Evolutionary conservation across 2,329 filamentous ascomycete species (phyloP).

Genomic region (Magnaporthiopsis poae): DNA sequence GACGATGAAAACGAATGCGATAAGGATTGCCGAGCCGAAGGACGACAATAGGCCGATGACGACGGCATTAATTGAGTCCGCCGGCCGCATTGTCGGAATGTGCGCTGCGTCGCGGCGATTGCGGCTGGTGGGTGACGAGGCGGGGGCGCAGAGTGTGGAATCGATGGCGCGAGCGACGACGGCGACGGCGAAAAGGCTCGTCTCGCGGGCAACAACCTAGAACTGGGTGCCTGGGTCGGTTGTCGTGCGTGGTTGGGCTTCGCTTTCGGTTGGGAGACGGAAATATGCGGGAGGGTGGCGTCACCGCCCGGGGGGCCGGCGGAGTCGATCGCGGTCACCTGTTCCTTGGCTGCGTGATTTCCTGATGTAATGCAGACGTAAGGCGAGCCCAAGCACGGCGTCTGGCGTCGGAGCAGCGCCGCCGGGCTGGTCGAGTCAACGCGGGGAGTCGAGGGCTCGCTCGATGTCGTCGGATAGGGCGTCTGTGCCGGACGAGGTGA

Average conservation of each 20-base stretch:
- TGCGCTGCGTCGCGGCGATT: background rate
- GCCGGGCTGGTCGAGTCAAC: background rate
- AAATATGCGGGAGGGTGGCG: slow-evolving; percentile 13
- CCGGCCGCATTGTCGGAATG: slow-evolving; percentile 27
- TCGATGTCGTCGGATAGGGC: background rate
- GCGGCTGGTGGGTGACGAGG: background rate
- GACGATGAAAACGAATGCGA: slow-evolving; percentile 66
- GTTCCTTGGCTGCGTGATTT: background rate
- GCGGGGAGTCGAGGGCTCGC: background rate
- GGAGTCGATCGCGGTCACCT: background rate
- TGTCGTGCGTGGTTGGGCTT: background rate
- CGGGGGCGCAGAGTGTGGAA: background rate
- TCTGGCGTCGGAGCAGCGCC: background rate
- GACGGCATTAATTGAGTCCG: slow-evolving; percentile 53
- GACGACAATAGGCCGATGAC: slow-evolving; percentile 91
- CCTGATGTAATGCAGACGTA: background rate
- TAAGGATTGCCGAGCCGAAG: slow-evolving; percentile 80
- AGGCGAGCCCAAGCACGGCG: background rate
- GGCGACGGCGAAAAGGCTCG: background rate
- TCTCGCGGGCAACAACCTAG: background rate
- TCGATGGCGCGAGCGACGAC: slow-evolving; percentile 2
- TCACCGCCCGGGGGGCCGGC: slow-evolving; percentile 14
- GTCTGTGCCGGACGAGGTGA: background rate
- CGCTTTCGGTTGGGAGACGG: background rate
- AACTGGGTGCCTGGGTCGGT: background rate